Evolutionary conservation across 257 asterid species (phyloP).

Genomic region (Solanum peruvianum): DNA sequence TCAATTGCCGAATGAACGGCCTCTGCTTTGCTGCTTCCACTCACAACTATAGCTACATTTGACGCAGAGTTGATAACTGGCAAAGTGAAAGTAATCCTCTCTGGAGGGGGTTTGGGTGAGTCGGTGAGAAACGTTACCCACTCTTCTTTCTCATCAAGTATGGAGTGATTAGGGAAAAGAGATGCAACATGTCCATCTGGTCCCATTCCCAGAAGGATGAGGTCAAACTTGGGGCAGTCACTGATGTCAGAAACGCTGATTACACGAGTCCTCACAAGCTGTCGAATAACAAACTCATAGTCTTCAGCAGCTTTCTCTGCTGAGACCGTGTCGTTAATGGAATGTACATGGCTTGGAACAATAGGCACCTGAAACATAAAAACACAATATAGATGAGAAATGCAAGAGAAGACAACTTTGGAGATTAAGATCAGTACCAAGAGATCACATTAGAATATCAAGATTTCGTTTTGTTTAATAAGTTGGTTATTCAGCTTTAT

Average conservation of each 20-base stretch:
- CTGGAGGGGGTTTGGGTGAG: conserved; percentile 60
- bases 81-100: conserved; percentile 53
- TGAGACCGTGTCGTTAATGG: conserved; percentile 67
- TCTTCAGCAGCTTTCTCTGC: conserved; percentile 88
- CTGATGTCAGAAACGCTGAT: conserved; percentile 36
- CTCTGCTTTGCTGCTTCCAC: conserved; percentile 41
- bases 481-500: not conserved
- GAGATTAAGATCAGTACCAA: not conserved
- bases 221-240: conserved; percentile 59
- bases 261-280: conserved; percentile 69
- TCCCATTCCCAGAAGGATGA: conserved; percentile 60
- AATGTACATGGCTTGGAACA: conserved; percentile 64
- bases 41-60: conserved; percentile 38
- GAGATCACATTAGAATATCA: not conserved
- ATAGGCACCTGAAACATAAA: conserved; percentile 57
- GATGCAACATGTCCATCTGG: conserved; percentile 58
- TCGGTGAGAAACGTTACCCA: conserved; percentile 60
- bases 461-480: not conserved
- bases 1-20: conserved; percentile 46
- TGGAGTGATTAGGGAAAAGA: conserved; percentile 39
- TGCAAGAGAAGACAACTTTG: not conserved
- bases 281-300: conserved; percentile 72
- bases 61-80: conserved; percentile 63
- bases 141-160: conserved; percentile 28
- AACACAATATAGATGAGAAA: not conserved